Conservation (phyloP, 441 rosid genomes). For the Theobroma grandiflorum region DNA sequence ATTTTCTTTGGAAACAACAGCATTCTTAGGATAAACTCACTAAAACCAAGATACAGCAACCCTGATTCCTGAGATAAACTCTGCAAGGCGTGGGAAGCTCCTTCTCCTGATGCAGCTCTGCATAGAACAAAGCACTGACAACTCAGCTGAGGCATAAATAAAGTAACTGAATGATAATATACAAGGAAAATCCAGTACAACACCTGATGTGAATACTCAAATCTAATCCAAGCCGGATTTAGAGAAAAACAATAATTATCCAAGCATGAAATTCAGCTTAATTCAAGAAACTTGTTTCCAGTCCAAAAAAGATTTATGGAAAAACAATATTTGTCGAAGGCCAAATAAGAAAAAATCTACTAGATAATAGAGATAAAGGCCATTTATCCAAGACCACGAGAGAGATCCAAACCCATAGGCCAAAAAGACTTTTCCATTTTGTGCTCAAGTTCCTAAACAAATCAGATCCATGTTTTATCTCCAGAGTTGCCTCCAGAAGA, state of each 20-base stretch:
- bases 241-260: background rate
- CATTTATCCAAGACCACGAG: background rate
- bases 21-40: slow-evolving; percentile 52
- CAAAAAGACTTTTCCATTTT: background rate
- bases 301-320: background rate
- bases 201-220: background rate
- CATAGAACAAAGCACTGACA: slow-evolving; percentile 33
- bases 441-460: background rate
- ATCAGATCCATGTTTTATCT: background rate
- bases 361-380: background rate
- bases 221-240: background rate
- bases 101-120: slow-evolving; percentile 96
- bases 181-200: slow-evolving; percentile 6
- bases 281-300: background rate
- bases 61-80: slow-evolving; percentile 76
- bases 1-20: slow-evolving; percentile 8
- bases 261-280: background rate
- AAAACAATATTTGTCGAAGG: background rate
- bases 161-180: background rate
- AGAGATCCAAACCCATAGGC: background rate
- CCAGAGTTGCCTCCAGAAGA: background rate
- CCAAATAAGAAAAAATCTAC: background rate
- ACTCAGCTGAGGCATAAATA: slow-evolving; percentile 24
- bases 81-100: slow-evolving; percentile 83
- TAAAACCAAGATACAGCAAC: slow-evolving; percentile 61